Evolutionary conservation across 768 basidiomycete species (phyloP), one percentile per base, ranked within the genome.

Genomic region (Mycena olivaceomarginata): DNA sequence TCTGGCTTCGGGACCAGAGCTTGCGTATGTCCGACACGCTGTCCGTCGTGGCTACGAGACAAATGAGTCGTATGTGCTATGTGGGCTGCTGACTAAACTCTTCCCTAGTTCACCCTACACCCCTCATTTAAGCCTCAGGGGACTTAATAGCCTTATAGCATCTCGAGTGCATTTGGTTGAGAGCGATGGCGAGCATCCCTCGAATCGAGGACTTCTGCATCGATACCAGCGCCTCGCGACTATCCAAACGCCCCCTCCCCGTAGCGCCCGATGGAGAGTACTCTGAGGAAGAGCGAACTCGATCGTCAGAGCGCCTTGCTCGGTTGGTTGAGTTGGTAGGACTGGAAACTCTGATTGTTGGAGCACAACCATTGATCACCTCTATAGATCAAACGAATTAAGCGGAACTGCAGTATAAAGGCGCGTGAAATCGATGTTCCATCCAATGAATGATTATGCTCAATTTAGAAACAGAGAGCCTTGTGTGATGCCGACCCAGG

Each of bases 1-100:
- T n/a, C 53, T 56, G 53, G 53, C 53, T 56, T 56, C 53, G 53
- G 53, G 53, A 56, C 53, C 53, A 56, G 53, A 56, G 53, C 53
- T 56, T 56, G 53, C 53, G n/a, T 56, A 56, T 56, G n/a, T 56
- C 53, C 53, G 53, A 56, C 53, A 22, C 20, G 53, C 53, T 22
- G 53, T 51, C 18, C 48, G 48, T 51, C 48, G 48, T 56, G 22
- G 53, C 53, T 56, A 56, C 53, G 53, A 25, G n/a, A 56, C 53
- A 56, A 56, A 56, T 56, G 53, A 56, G 53, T 22, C 53, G n/a
- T 56, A 56, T 56, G 53, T 56, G 53, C 53, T 56, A 56, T 56
- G 53, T 56, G 53, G n/a, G 53, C 53, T 56, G 53, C 53, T 56
- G 22, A 56, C 1, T 22, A 56, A 56, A 56, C 53, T 56, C 53